A percentile compares a stretch with the other conserved stretches of the same genome.
phyloP scores from a whole-genome alignment of 2,329 filamentous ascomycete genomes.

The Fusarium sp. region DNA sequence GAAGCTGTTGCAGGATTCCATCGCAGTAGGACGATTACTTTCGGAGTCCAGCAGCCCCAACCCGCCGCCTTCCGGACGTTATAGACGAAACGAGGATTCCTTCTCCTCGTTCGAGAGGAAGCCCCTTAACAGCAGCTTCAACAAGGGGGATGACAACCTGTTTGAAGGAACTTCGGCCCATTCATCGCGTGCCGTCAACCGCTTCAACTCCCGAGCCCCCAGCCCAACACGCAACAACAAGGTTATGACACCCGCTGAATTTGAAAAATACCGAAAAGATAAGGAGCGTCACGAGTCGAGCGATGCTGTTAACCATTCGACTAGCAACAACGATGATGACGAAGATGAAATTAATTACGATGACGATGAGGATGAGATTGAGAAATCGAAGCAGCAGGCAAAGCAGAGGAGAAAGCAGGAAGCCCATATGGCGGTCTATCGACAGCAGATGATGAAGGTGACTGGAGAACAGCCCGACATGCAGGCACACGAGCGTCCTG shows the following conservation, averaged over 20 bases:
- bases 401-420: conserved; percentile 88
- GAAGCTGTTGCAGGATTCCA: conserved; percentile 63
- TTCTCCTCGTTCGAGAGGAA: conserved; percentile 49
- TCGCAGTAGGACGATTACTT: conserved; percentile 62
- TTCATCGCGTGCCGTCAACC: conserved; percentile 52
- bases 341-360: conserved; percentile 74
- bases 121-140: conserved; percentile 46
- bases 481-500: conserved; percentile 60
- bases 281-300: conserved; percentile 68
- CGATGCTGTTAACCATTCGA: conserved; percentile 56
- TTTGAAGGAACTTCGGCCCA: conserved; percentile 61
- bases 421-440: conserved; percentile 87
- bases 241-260: conserved; percentile 90
- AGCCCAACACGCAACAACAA: conserved; percentile 71
- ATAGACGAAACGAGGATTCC: conserved; percentile 56
- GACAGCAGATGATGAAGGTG: conserved; percentile 97
- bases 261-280: conserved; percentile 82
- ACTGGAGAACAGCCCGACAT: conserved; percentile 72
- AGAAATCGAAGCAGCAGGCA: conserved; percentile 77
- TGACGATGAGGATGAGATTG: conserved; percentile 81
- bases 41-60: conserved; percentile 40
- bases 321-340: conserved; percentile 68
- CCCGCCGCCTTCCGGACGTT: conserved; percentile 41
- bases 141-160: conserved; percentile 65
- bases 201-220: conserved; percentile 49